Conservation (phyloP, 106 monocot species). For the Posidonia australis region DNA sequence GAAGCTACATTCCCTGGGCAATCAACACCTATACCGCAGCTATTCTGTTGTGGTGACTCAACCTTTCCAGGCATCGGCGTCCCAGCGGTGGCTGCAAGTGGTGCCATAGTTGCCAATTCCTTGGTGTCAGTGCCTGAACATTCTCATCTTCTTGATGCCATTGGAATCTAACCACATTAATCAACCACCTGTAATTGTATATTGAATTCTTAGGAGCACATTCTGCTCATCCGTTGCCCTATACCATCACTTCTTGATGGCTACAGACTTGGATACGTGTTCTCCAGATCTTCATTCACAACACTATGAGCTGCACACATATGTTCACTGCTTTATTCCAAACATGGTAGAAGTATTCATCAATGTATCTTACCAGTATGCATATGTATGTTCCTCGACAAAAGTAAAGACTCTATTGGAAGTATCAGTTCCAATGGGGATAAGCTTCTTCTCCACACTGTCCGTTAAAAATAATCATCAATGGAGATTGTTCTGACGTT, state of each 20-base stretch:
- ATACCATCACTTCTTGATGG: not conserved
- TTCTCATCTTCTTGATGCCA: conserved; percentile 67
- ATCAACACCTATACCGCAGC: conserved; percentile 69
- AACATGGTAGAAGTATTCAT: not conserved
- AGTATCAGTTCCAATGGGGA: not conserved
- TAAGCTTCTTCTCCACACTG: no score
- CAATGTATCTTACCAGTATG: not conserved
- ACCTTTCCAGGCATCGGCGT: conserved; percentile 96
- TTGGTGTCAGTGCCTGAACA: conserved; percentile 70
- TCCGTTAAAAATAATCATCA: no score
- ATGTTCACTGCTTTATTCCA: not conserved
- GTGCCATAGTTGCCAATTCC: conserved; percentile 90
- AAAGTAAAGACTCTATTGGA: not conserved
- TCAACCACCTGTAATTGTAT: not conserved
- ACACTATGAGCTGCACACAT: not conserved
- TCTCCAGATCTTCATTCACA: not conserved
- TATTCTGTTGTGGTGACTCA: conserved; percentile 91
- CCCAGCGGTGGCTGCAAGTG: conserved; percentile 91
- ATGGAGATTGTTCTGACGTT: no score
- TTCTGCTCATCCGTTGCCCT: not conserved
- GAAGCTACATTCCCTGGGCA: conserved; percentile 79
- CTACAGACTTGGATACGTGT: no score
- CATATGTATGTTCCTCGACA: no score
- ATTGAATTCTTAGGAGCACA: no score
- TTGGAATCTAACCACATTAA: conserved; percentile 46